These are phyloP conservation scores for Hapsidospora chrysogenum DNA, from an alignment of 495 filamentous ascomycete genomes.

Conservation along the genomic window DNA sequence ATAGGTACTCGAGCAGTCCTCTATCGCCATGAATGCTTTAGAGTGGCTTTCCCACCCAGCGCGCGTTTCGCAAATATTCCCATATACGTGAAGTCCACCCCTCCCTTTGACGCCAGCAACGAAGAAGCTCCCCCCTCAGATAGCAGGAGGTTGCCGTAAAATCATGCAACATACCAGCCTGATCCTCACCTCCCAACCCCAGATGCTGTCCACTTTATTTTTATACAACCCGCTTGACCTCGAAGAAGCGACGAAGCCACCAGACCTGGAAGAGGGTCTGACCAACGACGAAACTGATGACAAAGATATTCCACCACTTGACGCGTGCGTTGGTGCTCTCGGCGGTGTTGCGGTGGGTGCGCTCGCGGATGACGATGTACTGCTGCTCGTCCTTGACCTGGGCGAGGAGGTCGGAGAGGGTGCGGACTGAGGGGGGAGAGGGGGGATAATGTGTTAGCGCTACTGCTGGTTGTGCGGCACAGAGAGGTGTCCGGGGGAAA, in stretches of 20 bases:
- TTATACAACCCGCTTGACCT: conserved; percentile 42
- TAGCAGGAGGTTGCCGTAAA: no score
- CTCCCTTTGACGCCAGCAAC: no score
- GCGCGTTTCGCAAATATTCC: no score
- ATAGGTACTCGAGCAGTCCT: no score
- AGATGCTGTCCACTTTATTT: no score
- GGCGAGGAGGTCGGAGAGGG: conserved; percentile 66
- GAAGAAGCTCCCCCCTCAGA: no score
- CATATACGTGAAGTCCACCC: no score
- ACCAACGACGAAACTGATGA: conserved; percentile 73
- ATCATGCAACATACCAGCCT: no score
- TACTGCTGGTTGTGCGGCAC: not conserved
- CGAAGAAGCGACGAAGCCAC: conserved; percentile 98
- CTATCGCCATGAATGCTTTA: no score
- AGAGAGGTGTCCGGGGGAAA: not conserved
- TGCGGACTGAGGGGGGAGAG: conserved; percentile 43
- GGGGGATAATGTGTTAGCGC: not conserved
- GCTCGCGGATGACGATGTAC: conserved; percentile 89
- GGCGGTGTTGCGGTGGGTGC: conserved; percentile 92
- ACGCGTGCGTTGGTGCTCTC: conserved; percentile 95
- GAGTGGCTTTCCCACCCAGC: no score
- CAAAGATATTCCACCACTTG: conserved; percentile 99
- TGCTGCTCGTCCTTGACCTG: conserved; percentile 95
- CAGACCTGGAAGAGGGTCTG: conserved; percentile 97
- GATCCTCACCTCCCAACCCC: no score